Evolutionary conservation across 176 grass and related monocot genomes (phyloP).

Genomic region (Typha latifolia): DNA sequence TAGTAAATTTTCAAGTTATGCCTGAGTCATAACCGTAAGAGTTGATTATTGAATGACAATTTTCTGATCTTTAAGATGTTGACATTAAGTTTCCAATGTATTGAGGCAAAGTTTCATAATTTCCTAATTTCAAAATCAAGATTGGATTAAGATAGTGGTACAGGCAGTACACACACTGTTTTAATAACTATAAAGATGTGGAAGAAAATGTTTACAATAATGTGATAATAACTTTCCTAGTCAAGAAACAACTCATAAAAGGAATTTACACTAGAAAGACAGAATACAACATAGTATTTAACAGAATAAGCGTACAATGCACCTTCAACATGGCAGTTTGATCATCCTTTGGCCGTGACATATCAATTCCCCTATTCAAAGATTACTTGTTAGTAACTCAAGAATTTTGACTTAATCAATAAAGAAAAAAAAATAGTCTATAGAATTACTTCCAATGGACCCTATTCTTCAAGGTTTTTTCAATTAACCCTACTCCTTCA

Average conservation of each 20-base stretch:
- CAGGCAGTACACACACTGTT: background rate
- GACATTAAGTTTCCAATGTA: too few species aligned
- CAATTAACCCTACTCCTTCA: conserved; percentile 89
- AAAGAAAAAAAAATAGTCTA: conserved; percentile 8
- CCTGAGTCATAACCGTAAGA: too few species aligned
- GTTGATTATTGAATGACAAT: too few species aligned
- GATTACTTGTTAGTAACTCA: conserved; percentile 28
- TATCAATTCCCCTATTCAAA: conserved; percentile 64
- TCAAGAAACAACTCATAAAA: background rate
- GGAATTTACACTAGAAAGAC: conserved; percentile 3
- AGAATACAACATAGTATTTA: conserved; percentile 1
- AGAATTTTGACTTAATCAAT: conserved; percentile 6
- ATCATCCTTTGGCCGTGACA: conserved; percentile 61
- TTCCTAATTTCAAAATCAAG: background rate
- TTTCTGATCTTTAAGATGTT: too few species aligned
- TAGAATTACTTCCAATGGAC: conserved; percentile 80
- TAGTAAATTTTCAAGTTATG: too few species aligned
- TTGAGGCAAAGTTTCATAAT: too few species aligned
- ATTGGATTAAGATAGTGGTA: background rate
- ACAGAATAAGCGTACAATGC: background rate
- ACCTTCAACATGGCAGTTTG: conserved; percentile 72
- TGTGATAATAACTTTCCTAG: background rate
- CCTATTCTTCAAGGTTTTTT: conserved; percentile 81
- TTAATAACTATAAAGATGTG: background rate
- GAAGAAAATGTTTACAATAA: background rate